A percentile compares a stretch with the other conserved stretches of the same genome.
Evolutionary conservation across 2,329 filamentous ascomycete genomes (phyloP).

Genomic region (Hypoxylon sp.): DNA sequence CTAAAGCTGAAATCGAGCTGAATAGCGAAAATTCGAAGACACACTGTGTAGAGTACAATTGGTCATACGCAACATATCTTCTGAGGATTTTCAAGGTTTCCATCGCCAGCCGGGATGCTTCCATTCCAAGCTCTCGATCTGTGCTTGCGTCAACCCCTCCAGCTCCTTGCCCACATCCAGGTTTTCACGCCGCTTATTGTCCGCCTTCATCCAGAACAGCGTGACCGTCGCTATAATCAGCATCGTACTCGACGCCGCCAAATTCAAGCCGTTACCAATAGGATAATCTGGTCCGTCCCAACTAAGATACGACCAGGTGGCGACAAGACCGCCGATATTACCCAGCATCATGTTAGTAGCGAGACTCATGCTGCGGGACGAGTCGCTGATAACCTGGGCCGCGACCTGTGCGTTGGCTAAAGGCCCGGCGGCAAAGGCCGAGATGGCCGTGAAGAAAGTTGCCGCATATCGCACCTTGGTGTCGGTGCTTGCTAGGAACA

Average conservation of each 20-base stretch:
- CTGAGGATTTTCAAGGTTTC: constrained; percentile 57
- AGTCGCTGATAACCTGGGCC: constrained; percentile 80
- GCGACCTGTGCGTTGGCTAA: constrained; percentile 77
- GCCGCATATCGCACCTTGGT: constrained; percentile 74
- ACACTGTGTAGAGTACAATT: too few relatives aligned
- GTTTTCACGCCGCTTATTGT: constrained; percentile 70
- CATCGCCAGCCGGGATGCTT: constrained; percentile 73
- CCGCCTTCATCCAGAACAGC: constrained; percentile 71
- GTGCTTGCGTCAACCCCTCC: constrained; percentile 62
- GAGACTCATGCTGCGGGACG: constrained; percentile 76
- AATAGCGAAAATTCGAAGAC: not conserved
- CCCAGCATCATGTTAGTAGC: constrained; percentile 79
- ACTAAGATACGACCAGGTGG: constrained; percentile 75
- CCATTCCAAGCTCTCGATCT: constrained; percentile 73
- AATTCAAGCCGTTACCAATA: constrained; percentile 79
- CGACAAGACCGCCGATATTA: constrained; percentile 78
- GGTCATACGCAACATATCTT: not conserved
- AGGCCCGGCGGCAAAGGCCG: constrained; percentile 74
- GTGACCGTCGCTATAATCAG: constrained; percentile 65
- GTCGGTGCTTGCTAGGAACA: constrained; percentile 73
- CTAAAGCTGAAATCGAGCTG: not conserved
- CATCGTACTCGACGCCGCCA: constrained; percentile 69
- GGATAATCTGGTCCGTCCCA: constrained; percentile 76
- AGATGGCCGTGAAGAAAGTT: constrained; percentile 77
- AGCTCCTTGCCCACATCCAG: constrained; percentile 68